Conservation (phyloP, 108 stramenopile species). For the Aurantiochytrium sp. region DNA sequence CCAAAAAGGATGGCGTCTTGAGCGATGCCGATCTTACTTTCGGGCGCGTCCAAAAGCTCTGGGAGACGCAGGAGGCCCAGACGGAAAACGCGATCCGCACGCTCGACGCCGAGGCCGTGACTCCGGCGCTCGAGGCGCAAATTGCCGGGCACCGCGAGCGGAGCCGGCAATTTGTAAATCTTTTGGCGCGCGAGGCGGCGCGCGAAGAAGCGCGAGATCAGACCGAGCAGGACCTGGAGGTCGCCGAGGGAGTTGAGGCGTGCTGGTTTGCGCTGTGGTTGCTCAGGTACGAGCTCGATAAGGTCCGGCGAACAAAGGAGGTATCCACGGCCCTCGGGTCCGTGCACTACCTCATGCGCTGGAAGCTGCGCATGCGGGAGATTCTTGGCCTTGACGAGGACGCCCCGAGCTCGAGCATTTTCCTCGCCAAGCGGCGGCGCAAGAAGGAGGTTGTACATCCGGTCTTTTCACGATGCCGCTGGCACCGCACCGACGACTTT, state of each 20-base stretch:
- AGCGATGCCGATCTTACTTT: neutral
- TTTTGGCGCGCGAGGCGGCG: neutral
- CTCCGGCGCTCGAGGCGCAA: neutral
- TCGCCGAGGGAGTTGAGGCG: neutral
- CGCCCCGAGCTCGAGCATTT: neutral
- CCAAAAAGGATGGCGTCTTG: neutral
- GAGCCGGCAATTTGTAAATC: neutral
- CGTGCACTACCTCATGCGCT: constrained; percentile 27
- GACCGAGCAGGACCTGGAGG: too few relatives aligned
- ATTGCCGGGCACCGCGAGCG: neutral
- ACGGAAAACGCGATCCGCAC: neutral
- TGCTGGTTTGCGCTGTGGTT: constrained; percentile 8
- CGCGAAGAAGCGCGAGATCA: too few relatives aligned
- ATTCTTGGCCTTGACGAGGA: neutral
- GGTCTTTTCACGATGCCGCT: neutral
- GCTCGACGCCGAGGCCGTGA: neutral
- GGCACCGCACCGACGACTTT: constrained; percentile 28
- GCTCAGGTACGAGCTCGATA: neutral
- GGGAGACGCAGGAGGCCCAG: neutral
- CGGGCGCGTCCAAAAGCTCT: neutral
- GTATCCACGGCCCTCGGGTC: constrained; percentile 3
- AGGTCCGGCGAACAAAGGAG: neutral
- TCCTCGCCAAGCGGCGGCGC: neutral
- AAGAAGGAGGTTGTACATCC: neutral
- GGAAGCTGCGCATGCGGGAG: constrained; percentile 19